A percentile compares a stretch with the other conserved stretches of the same genome.
These are phyloP conservation scores for Xylaria venustula DNA, from an alignment of 495 filamentous ascomycete species.

Conservation along the genomic window DNA sequence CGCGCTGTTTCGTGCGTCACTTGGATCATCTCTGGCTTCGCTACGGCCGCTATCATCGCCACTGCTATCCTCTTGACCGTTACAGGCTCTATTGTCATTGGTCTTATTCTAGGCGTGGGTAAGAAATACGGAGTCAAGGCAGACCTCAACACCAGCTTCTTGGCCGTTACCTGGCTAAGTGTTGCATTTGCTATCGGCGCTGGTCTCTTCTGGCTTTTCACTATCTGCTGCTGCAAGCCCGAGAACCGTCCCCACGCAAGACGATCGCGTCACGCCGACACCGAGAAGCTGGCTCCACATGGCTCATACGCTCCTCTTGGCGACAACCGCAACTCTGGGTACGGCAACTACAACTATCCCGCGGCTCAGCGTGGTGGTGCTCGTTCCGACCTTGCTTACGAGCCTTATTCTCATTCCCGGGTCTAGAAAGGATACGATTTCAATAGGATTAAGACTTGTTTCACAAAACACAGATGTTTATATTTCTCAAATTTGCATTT, in stretches of 20 bases:
- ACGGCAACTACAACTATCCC: constrained; percentile 35
- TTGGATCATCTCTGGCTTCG: constrained; percentile 46
- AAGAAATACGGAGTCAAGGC: constrained; percentile 65
- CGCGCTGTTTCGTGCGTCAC: constrained; percentile 48
- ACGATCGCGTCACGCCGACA: constrained; percentile 19
- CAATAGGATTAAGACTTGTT: not conserved
- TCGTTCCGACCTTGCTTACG: constrained; percentile 47
- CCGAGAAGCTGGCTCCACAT: constrained; percentile 47
- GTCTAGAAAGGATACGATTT: not conserved
- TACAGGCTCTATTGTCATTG: constrained; percentile 60
- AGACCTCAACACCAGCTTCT: constrained; percentile 64
- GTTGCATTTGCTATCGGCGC: constrained; percentile 71
- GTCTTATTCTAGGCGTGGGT: constrained; percentile 63
- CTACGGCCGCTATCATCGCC: constrained; percentile 60
- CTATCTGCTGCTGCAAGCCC: constrained; percentile 79
- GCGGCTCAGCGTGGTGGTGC: constrained; percentile 28
- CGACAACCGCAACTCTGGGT: constrained; percentile 30
- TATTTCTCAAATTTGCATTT: constrained; percentile 23
- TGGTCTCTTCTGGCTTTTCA: constrained; percentile 85
- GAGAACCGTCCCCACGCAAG: constrained; percentile 32
- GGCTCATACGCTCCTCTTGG: constrained; percentile 46
- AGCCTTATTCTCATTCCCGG: constrained; percentile 51
- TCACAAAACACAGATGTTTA: not conserved
- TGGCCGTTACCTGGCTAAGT: constrained; percentile 72
- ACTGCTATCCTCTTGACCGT: constrained; percentile 61